Evolutionary conservation across 371 early-diverging fungal genomes (phyloP), one percentile per base, ranked within the genome.

Genomic region (Sporodiniella umbellata): DNA sequence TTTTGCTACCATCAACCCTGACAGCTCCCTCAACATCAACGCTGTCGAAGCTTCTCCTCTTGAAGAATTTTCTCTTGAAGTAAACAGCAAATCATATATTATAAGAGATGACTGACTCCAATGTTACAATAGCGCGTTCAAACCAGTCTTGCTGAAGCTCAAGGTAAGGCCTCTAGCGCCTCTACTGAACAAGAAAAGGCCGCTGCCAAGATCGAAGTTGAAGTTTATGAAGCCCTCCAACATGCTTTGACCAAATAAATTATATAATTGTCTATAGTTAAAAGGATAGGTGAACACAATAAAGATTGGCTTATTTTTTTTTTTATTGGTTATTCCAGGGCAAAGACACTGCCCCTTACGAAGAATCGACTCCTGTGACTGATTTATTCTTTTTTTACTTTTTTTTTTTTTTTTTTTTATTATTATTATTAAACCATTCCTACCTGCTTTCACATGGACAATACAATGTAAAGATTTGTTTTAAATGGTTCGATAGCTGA

Each of bases 1-100:
- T 30, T 98, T 98, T 62, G 95, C 96, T 56, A 85, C 88, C 58
- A 86, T 98, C 77, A 95, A 98, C 87, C 90, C 95, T 56, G 94
- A 98, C 72, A 95, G 94, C 37, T 77, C 90, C 51, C 81, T 98
- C 54, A 94, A 95, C 88, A 94, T 98, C 77, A 96, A 93, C 71
- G 99, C 96, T 50, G 81, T 94, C 18, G 99, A 98, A 78, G 99
- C 97, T 45, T 84, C 88, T 70, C 79, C 92, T 53, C 68, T 97
- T 26, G 93, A 92, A 48, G 87, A 95, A 33, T 62, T 98, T 60
- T 93, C 93, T 55, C 46, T 78, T 35, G 89, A 90, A 69, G 86
- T 80, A 74, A 62, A 43, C 7, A 21, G 12, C 10, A 40, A 8
- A 40, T n/a, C 5, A 35, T 46, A 17, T 47, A 25, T 22, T 48